phyloP scores from a whole-genome alignment of 805 yeast species.

The Starmerella apis region DNA sequence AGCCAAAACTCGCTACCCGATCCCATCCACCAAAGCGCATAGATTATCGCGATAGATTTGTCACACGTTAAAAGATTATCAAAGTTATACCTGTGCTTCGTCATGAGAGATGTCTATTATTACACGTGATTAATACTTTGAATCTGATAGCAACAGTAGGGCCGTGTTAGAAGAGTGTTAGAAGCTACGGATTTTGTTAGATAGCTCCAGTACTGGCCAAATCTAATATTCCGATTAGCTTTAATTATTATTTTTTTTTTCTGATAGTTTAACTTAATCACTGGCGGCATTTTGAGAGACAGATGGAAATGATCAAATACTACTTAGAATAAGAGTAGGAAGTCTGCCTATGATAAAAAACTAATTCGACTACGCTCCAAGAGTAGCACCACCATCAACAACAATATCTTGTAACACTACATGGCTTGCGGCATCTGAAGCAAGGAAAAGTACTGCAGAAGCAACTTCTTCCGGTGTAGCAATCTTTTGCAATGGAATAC shows the following conservation, averaged over 20 bases:
- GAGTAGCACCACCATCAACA: conserved; percentile 21
- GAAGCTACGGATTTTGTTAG: no score
- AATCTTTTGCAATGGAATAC: conserved; percentile 17
- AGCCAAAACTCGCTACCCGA: conserved; percentile 18
- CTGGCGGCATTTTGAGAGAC: no score
- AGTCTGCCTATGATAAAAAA: no score
- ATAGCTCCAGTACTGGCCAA: no score
- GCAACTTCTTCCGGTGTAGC: conserved; percentile 14
- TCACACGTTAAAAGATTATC: background rate
- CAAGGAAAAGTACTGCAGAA: conserved; percentile 12
- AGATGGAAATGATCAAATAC: no score
- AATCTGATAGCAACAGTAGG: no score
- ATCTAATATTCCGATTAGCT: no score
- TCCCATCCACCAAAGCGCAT: conserved; percentile 18
- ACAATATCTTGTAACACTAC: conserved; percentile 17
- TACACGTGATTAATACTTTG: no score
- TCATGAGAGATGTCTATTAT: background rate
- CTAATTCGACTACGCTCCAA: conserved; percentile 17
- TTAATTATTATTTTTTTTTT: no score
- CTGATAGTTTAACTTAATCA: no score
- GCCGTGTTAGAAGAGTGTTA: no score
- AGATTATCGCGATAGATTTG: conserved; percentile 8
- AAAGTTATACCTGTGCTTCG: background rate
- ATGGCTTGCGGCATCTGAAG: conserved; percentile 20
- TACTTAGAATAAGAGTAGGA: no score